These are phyloP conservation scores for Thielaviopsis ethacetica DNA, from an alignment of 2,329 filamentous ascomycete genomes.

Conservation along the genomic window DNA sequence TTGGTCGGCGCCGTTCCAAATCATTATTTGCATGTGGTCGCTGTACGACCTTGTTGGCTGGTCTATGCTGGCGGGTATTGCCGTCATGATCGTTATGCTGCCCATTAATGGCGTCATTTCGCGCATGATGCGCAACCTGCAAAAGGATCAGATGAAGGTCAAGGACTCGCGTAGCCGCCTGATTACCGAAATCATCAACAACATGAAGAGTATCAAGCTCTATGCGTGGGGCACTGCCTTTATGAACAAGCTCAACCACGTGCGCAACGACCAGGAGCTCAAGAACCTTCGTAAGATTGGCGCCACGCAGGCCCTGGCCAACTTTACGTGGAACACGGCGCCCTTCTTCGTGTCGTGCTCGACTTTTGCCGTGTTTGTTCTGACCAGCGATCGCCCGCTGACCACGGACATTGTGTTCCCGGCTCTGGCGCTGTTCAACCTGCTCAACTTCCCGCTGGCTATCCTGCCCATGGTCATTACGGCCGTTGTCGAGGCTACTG, in stretches of 20 bases:
- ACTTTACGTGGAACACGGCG: constrained; percentile 95
- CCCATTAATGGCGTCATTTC: constrained; percentile 88
- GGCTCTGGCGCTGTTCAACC: constrained; percentile 82
- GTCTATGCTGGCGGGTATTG: constrained; percentile 91
- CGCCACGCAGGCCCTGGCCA: constrained; percentile 81
- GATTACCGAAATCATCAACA: constrained; percentile 96
- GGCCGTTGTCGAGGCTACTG: constrained; percentile 86
- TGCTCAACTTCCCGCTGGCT: constrained; percentile 85
- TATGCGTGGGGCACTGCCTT: constrained; percentile 97
- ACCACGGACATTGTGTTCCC: constrained; percentile 95
- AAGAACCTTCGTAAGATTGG: constrained; percentile 94
- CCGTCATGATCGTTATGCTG: constrained; percentile 93
- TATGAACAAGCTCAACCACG: constrained; percentile 91
- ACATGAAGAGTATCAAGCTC: constrained; percentile 99
- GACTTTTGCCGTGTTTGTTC: constrained; percentile 86
- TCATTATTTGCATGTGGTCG: constrained; percentile 85
- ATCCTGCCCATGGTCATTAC: constrained; percentile 97
- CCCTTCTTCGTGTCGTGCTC: constrained; percentile 96
- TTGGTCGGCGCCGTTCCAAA: constrained; percentile 96
- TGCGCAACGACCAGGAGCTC: constrained; percentile 88
- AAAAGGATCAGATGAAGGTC: constrained; percentile 98
- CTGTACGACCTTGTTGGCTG: constrained; percentile 88
- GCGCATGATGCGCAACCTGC: constrained; percentile 79
- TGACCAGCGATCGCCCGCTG: constrained; percentile 64
- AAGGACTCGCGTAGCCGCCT: constrained; percentile 86